Evolutionary conservation across 257 asterid species (phyloP).

Genomic region (Phtheirospermum japonicum): DNA sequence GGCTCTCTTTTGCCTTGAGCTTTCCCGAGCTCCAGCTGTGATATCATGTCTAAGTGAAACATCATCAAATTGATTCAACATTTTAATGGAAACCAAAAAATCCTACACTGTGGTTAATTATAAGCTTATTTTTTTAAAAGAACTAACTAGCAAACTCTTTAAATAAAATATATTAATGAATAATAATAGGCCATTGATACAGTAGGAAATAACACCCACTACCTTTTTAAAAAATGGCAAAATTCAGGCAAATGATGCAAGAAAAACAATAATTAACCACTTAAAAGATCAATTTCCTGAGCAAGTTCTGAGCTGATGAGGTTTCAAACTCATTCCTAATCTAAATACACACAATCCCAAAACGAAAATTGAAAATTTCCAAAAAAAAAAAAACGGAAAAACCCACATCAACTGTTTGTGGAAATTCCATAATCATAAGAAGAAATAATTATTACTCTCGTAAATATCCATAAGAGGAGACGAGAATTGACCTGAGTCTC

Average conservation of each 20-base stretch:
- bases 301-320: not conserved
- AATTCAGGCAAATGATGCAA: slow-evolving; percentile 6
- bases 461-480: not conserved
- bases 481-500: slow-evolving; percentile 41
- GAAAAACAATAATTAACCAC: not conserved
- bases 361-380: not conserved
- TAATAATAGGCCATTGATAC: not conserved
- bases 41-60: slow-evolving; percentile 65
- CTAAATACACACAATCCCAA: not conserved
- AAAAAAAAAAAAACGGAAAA: no score
- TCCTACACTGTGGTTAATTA: slow-evolving; percentile 4
- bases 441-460: not conserved
- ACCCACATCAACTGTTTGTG: slow-evolving; percentile 31
- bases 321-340: not conserved
- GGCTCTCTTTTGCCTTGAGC: slow-evolving; percentile 51
- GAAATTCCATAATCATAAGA: not conserved
- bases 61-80: slow-evolving; percentile 38
- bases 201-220: no score
- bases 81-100: slow-evolving; percentile 17
- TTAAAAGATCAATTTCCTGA: no score
- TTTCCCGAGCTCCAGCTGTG: slow-evolving; percentile 83
- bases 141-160: not conserved
- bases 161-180: not conserved
- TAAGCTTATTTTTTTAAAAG: slow-evolving; percentile 11
- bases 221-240: no score